Conservation (phyloP, 2,329 filamentous ascomycete species). For the Ophiostoma himal-ulmi region DNA sequence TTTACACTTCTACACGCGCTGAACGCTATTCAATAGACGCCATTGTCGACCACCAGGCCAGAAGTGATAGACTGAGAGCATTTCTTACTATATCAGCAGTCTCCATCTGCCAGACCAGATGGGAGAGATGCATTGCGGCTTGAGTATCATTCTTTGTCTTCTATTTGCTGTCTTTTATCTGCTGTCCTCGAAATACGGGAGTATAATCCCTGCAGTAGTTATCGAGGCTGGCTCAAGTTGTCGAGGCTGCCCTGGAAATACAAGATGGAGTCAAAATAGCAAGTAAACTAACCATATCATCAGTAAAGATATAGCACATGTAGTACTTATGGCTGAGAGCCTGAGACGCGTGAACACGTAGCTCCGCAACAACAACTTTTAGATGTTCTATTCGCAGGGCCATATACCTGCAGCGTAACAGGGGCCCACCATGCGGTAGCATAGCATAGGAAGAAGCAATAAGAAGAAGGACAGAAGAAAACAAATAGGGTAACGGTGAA, state of each 20-base stretch:
- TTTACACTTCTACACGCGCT: not conserved
- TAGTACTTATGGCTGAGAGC: not conserved
- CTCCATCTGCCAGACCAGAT: no score
- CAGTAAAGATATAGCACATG: not conserved
- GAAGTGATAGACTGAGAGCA: not conserved
- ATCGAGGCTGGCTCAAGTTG: not conserved
- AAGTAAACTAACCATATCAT: not conserved
- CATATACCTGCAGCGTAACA: no score
- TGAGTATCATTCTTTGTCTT: not conserved
- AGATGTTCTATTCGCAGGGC: no score
- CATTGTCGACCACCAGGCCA: not conserved
- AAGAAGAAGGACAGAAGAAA: no score
- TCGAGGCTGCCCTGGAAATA: not conserved
- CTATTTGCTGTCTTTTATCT: not conserved
- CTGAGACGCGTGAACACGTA: not conserved
- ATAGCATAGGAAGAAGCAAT: no score
- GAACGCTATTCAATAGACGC: not conserved
- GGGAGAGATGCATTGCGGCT: not conserved
- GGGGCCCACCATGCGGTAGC: no score
- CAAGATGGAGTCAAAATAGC: not conserved
- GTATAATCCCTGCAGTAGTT: not conserved
- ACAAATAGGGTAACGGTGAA: not conserved
- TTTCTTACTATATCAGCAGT: not conserved
- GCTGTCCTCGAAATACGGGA: not conserved
- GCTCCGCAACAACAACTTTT: not conserved